Evolutionary conservation across 1,284 basidiomycete species (phyloP).

Genomic region (Amylostereum areolatum): DNA sequence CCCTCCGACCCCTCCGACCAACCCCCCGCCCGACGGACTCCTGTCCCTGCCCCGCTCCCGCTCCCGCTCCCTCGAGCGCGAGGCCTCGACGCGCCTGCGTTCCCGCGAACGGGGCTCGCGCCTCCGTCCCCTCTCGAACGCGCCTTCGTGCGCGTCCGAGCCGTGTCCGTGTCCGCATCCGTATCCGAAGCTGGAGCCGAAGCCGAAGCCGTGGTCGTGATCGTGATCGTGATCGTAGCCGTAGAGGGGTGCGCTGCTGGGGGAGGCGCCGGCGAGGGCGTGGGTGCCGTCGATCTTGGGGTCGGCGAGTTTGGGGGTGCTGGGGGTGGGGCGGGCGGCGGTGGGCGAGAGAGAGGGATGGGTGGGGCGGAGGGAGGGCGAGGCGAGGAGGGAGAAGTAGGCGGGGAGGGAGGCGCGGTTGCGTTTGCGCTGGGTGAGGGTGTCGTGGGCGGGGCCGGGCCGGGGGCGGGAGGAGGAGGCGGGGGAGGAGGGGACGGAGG

Average conservation of each 20-base stretch:
- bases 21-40: conserved; percentile 23
- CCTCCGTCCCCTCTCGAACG: conserved; percentile 45
- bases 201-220: not conserved
- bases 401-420: conserved; percentile 71
- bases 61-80: too few relatives aligned
- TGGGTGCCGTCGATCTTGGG: conserved; percentile 22
- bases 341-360: conserved; percentile 31
- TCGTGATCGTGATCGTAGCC: not conserved
- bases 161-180: conserved; percentile 17
- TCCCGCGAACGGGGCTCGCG: conserved; percentile 29
- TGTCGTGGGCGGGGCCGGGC: conserved; percentile 26
- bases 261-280: conserved; percentile 17
- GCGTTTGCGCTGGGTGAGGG: conserved; percentile 41
- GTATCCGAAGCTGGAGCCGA: conserved; percentile 6
- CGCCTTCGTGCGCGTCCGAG: conserved; percentile 4
- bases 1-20: conserved; percentile 30
- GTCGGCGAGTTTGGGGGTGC: conserved; percentile 25
- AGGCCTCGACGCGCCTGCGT: conserved; percentile 23
- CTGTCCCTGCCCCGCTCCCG: not conserved
- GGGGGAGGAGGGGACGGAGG: conserved; percentile 14
- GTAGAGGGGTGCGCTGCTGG: conserved; percentile 6
- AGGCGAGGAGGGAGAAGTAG: conserved; percentile 64
- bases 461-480: conserved; percentile 16
- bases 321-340: conserved; percentile 24
- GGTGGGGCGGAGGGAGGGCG: conserved; percentile 23